Evolutionary conservation across 768 basidiomycete genomes (phyloP), one percentile per base, ranked within the genome.

Genomic region (Nidularia sp.): DNA sequence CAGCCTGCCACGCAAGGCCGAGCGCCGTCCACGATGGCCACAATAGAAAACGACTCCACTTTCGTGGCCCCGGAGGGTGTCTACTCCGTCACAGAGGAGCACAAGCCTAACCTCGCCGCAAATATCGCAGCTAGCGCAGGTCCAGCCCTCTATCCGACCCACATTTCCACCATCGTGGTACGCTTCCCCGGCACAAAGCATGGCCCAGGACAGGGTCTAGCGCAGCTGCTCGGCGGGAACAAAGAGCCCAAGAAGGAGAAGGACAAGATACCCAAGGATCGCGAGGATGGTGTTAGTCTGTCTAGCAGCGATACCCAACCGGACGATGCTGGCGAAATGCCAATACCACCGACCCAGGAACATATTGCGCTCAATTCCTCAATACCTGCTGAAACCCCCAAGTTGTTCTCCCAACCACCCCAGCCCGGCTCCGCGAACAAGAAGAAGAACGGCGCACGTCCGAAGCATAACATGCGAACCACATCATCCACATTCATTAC

Each of bases 401-500:
- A 77, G 6, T 74, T 89, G 1, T 92, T 92, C 65, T 81, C 83
- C 2, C 70, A 79, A 41, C 62, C 67, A 5, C 55, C n/a, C 44
- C 44, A n/a, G 44, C 74, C 29, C 39, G 39, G 15, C 15, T 52
- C 63, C 2, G 65, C 68, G 6, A 80, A 80, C 50, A 90, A 88
- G 76, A 87, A 85, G 71, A 83, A 85, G 55, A 63, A 71, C 6
- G 63, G 69, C 22, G 71, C 86, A 6, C 77, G 90, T 33, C 92
- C 93, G n/a, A 95, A 91, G 66, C 91, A 92, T 58, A 96, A 89
- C 60, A 85, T 97, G 57, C 80, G 89, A 50, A 92, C 92, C 0
- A 93, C 93, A 1, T 92, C 88, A 4, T 96, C 95, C 22, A 90
- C 90, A 2, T 98, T 98, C 67, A 88, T 98, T 56, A 88, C 90